Percentiles rank a stretch among this genome's conserved stretches.
Evolutionary conservation across 2,329 filamentous ascomycete species (phyloP).

Genomic region (Tolypocladium nubicola): DNA sequence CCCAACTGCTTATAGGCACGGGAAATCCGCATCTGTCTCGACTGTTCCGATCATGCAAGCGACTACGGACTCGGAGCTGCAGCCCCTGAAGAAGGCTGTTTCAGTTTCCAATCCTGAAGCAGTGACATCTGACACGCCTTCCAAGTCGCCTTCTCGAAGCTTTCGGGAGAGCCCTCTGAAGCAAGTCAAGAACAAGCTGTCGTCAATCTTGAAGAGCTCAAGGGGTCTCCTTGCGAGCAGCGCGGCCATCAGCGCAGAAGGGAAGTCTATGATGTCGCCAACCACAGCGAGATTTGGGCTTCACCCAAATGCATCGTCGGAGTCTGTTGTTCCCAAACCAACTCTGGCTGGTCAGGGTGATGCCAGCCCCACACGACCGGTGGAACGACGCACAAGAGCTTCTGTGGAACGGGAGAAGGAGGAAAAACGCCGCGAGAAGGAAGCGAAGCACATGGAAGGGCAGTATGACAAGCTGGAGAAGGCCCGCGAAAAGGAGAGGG

Average conservation of each 20-base stretch:
- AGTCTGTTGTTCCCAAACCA: conserved; percentile 27
- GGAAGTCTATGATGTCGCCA: conserved; percentile 47
- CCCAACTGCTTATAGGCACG: conserved; percentile 22
- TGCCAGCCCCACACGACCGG: conserved; percentile 31
- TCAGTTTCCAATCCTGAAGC: conserved; percentile 47
- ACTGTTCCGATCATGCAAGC: conserved; percentile 26
- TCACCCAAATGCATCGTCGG: conserved; percentile 34
- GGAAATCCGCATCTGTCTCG: conserved; percentile 55
- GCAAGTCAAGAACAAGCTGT: conserved; percentile 85
- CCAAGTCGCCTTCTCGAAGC: conserved; percentile 45
- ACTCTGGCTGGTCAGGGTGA: conserved; percentile 8
- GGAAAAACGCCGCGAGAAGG: conserved; percentile 56
- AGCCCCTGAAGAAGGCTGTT: conserved; percentile 44
- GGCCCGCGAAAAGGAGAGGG: conserved; percentile 57
- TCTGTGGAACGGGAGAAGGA: conserved; percentile 52
- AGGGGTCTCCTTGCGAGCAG: conserved; percentile 78
- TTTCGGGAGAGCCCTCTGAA: conserved; percentile 71
- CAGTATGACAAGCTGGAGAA: conserved; percentile 55
- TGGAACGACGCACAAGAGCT: conserved; percentile 41
- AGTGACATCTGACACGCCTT: conserved; percentile 33
- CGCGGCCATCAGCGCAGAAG: conserved; percentile 51
- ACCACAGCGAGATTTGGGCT: conserved; percentile 35
- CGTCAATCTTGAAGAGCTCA: conserved; percentile 80
- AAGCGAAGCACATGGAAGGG: conserved; percentile 49
- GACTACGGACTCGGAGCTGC: conserved; percentile 9